Evolutionary conservation across 306 rosid species (phyloP), one percentile per base, ranked within the genome.

Genomic region (Purshia tridentata): DNA sequence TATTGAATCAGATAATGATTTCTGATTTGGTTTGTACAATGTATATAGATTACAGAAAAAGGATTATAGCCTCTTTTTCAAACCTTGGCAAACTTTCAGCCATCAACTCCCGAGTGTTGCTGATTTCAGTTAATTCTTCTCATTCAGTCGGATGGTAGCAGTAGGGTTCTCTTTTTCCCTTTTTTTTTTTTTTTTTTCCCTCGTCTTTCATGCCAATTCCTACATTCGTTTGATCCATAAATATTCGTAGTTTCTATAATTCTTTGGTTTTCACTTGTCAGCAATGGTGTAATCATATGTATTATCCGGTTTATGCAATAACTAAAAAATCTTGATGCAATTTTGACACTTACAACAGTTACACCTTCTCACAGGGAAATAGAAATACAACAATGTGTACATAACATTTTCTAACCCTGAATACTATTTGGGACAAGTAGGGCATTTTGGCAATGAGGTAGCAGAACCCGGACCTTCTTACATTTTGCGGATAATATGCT

Each of bases 1-100:
- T 67, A 82, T 72, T 59, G 84, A 79, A 42, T 78, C 81, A 74
- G 83, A 87, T 56, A 46, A 69, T 46, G 82, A 65, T 73, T 78
- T 57, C 55, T 72, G 67, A 72, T 23, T 58, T 72, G 37, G 35
- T 46, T 57, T 72, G 57, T 46, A 20, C 55, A 9, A 0, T 9
- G 76, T 72, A 16, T 22, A 71, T 72, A 46, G 76, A 45, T 46
- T 72, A 15, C 67, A 57, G 40, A 52, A 68, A 39, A 29, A 42
- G 65, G 65, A 70, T 52, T 40, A 54, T 46, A 57, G 63, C 1
- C n/a, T 57, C 9, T 8, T 22, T 22, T 57, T 4, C 40, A 22
- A 22, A 58, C 42, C 42, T 10, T 20, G 5, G 5, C 54, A 50
- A 50, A 50, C 35, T 50, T 50, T 49, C 18, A 14, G 19, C 15